Evolutionary conservation across 495 filamentous ascomycete species (phyloP).

Genomic region (Neurospora sublineolata): DNA sequence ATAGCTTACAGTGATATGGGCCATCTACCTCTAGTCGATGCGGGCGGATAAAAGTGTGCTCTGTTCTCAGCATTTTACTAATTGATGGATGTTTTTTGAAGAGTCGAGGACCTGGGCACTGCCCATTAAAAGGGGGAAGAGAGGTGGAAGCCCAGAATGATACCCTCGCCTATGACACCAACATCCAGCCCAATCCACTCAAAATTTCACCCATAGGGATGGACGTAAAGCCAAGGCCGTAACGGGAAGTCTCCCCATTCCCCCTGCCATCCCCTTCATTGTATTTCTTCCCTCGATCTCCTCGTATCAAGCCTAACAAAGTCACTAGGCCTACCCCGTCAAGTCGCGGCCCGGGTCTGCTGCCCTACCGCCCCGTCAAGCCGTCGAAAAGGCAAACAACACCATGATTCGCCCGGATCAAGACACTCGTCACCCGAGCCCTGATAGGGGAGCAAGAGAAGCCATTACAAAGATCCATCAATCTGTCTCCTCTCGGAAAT

Average conservation of each 20-base stretch:
- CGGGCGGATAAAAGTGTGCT: neutral
- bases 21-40: neutral
- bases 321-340: neutral
- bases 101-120: neutral
- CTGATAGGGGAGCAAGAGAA: neutral
- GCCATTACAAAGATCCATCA: neutral
- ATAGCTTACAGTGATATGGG: neutral
- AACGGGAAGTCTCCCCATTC: neutral
- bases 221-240: neutral
- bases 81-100: neutral
- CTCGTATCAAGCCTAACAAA: neutral
- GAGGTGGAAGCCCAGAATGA: neutral
- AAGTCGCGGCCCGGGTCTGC: neutral
- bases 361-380: neutral
- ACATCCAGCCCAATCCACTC: neutral
- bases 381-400: neutral
- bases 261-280: neutral
- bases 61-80: neutral
- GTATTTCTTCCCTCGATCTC: too few species aligned
- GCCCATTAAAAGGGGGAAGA: neutral
- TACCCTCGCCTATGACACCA: neutral
- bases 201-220: neutral
- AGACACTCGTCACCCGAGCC: neutral
- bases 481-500: neutral
- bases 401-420: neutral